Evolutionary conservation across 1,284 basidiomycete species (phyloP).

Genomic region (Ustilago curta): DNA sequence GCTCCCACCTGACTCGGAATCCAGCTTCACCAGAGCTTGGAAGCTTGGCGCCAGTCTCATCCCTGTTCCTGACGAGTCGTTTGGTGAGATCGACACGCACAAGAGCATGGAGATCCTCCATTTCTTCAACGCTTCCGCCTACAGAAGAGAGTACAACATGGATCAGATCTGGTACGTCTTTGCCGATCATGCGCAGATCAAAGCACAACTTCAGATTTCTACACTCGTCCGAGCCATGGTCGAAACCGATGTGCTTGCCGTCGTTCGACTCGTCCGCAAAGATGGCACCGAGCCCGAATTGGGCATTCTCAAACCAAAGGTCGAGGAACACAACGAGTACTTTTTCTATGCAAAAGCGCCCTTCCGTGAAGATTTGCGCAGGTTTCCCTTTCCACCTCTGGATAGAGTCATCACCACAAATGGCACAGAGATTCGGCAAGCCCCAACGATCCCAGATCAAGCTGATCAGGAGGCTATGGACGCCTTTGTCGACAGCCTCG

Average conservation of each 20-base stretch:
- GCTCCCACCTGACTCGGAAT: constrained; percentile 76
- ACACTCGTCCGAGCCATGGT: constrained; percentile 86
- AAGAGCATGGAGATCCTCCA: constrained; percentile 89
- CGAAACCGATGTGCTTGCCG: constrained; percentile 77
- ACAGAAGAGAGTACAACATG: constrained; percentile 77
- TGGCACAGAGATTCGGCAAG: constrained; percentile 79
- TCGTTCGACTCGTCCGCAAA: constrained; percentile 82
- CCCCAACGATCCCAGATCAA: constrained; percentile 84
- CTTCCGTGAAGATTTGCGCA: constrained; percentile 91
- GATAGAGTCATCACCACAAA: constrained; percentile 80
- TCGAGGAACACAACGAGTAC: constrained; percentile 49
- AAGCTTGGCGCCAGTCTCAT: constrained; percentile 91
- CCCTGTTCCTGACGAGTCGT: constrained; percentile 77
- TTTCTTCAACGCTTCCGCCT: constrained; percentile 76
- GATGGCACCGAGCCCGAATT: constrained; percentile 81
- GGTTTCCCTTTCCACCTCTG: constrained; percentile 86
- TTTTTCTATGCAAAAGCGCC: constrained; percentile 77
- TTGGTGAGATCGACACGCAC: constrained; percentile 77
- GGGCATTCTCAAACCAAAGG: constrained; percentile 56
- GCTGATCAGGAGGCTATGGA: constrained; percentile 86
- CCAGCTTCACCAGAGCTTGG: constrained; percentile 81
- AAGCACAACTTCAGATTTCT: constrained; percentile 85
- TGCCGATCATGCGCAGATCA: constrained; percentile 78
- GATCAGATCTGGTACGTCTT: constrained; percentile 89
- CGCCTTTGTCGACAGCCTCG: constrained; percentile 84